phyloP scores from a whole-genome alignment of 441 rosid species.

The Pelargonium cotyledonis region DNA sequence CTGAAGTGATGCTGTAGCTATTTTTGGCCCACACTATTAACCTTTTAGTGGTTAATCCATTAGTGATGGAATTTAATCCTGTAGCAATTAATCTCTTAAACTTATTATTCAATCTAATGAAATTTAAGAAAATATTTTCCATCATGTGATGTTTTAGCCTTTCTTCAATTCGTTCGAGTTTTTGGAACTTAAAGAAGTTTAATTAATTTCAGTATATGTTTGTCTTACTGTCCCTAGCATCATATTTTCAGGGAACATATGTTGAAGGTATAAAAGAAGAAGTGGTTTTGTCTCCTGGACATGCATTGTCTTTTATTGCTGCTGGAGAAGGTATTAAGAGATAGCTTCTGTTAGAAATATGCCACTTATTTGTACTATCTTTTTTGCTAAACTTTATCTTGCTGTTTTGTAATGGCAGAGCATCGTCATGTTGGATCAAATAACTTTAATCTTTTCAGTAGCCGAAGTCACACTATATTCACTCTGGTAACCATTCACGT shows the following conservation, averaged over 20 bases:
- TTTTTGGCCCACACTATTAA: too few species aligned
- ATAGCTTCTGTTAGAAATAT: not conserved
- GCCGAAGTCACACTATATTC: conserved; percentile 99
- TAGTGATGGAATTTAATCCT: not conserved
- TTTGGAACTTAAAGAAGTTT: conserved; percentile 1
- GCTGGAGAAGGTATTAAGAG: conserved; percentile 89
- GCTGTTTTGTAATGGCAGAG: conserved; percentile 46
- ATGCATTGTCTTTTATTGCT: conserved; percentile 94
- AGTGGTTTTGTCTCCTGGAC: conserved; percentile 98
- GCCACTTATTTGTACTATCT: not conserved
- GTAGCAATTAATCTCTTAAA: not conserved
- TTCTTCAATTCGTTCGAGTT: not conserved
- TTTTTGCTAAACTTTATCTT: conserved; percentile 12
- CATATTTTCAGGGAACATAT: conserved; percentile 72
- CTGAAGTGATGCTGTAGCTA: too few species aligned
- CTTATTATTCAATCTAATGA: not conserved
- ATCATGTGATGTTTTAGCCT: not conserved
- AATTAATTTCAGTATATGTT: conserved; percentile 4
- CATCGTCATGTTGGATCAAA: conserved; percentile 99
- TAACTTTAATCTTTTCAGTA: conserved; percentile 91
- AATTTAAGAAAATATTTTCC: not conserved
- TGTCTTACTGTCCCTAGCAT: conserved; percentile 6
- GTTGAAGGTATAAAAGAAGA: conserved; percentile 99
- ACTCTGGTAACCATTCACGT: conserved; percentile 53
- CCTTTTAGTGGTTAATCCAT: not conserved